Conservation (phyloP, 495 filamentous ascomycete genomes). For the Aspergillus steynii region DNA sequence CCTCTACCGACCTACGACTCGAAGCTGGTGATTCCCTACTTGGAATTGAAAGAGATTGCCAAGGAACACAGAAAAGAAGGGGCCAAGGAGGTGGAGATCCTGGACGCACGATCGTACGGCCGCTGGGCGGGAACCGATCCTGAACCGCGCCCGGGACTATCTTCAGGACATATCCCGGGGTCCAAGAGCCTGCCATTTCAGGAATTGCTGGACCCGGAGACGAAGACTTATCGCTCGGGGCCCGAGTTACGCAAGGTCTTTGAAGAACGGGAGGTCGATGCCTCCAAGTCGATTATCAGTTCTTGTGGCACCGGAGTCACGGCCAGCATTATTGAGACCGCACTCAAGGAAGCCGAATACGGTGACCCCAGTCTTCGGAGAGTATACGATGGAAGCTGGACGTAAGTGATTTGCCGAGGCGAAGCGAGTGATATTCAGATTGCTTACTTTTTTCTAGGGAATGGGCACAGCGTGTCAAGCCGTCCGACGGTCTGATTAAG, state of each 20-base stretch:
- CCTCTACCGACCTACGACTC: constrained; percentile 53
- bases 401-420: constrained; percentile 59
- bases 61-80: constrained; percentile 77
- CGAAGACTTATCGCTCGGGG: constrained; percentile 73
- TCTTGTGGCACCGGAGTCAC: constrained; percentile 95
- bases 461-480: constrained; percentile 72
- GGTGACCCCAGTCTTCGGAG: constrained; percentile 65
- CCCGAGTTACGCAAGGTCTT: constrained; percentile 77
- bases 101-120: constrained; percentile 82
- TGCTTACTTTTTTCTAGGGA: constrained; percentile 47
- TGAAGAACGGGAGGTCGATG: constrained; percentile 71
- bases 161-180: constrained; percentile 89
- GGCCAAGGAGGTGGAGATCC: constrained; percentile 75
- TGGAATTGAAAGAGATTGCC: constrained; percentile 75
- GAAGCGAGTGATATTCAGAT: not conserved
- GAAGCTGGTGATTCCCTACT: constrained; percentile 66
- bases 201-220: constrained; percentile 76
- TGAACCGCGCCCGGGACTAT: constrained; percentile 83
- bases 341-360: constrained; percentile 74
- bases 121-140: constrained; percentile 81
- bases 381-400: constrained; percentile 97
- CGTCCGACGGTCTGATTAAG: constrained; percentile 59
- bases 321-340: constrained; percentile 88
- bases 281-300: constrained; percentile 80
- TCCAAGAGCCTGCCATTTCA: constrained; percentile 81